A percentile compares a stretch with the other conserved stretches of the same genome.
These are phyloP conservation scores for Streptanthus diversifolius DNA, from an alignment of 345 rosid species.

Conservation along the genomic window DNA sequence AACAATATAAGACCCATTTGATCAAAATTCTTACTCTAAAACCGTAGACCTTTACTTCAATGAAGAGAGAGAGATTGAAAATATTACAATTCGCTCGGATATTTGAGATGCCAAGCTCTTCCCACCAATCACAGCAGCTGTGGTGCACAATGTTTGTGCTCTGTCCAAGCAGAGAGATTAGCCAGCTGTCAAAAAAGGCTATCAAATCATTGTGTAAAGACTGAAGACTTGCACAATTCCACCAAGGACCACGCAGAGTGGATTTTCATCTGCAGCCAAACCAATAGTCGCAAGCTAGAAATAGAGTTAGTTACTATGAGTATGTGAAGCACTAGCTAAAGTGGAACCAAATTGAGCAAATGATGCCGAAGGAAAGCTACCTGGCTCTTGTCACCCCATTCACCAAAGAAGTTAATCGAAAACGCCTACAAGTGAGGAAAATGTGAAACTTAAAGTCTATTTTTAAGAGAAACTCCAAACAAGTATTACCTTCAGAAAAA, in stretches of 20 bases:
- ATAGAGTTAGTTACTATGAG: conserved; percentile 21
- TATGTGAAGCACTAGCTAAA: conserved; percentile 3
- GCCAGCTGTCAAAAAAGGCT: background rate
- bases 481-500: conserved; percentile 68
- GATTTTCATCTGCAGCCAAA: conserved; percentile 94
- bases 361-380: conserved; percentile 34
- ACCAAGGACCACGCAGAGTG: conserved; percentile 83
- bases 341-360: background rate
- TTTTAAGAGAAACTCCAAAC: background rate
- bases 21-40: background rate
- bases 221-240: conserved; percentile 60
- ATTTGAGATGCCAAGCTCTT: conserved; percentile 96
- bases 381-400: conserved; percentile 99
- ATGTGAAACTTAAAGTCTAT: conserved; percentile 8
- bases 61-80: background rate
- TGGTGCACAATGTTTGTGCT: conserved; percentile 87
- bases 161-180: conserved; percentile 37
- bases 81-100: conserved; percentile 66
- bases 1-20: background rate
- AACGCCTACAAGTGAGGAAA: conserved; percentile 52
- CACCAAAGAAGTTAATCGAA: conserved; percentile 93
- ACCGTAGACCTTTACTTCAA: background rate
- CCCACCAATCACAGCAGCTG: conserved; percentile 92
- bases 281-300: conserved; percentile 91
- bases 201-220: conserved; percentile 9